A percentile compares a stretch with the other conserved stretches of the same genome.
These are phyloP conservation scores for Quercus robur DNA, from an alignment of 306 rosid species.

Conservation along the genomic window DNA sequence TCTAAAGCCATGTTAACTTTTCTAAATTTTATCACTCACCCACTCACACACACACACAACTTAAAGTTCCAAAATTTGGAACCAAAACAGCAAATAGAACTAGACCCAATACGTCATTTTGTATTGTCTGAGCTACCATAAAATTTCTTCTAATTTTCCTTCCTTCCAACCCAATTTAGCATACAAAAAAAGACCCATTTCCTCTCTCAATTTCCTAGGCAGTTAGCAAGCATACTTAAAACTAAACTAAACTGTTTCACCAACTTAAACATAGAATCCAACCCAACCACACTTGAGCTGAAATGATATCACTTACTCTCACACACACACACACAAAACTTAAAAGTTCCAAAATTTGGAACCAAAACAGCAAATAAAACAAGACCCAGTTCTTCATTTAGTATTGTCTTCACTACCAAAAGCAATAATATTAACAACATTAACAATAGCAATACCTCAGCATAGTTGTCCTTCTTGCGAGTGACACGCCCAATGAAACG, in stretches of 20 bases:
- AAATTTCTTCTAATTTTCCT: not conserved
- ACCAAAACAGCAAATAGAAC: not conserved
- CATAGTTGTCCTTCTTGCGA: constrained; percentile 75
- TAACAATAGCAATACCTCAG: constrained; percentile 44
- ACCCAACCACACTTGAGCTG: not conserved
- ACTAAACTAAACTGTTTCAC: not conserved
- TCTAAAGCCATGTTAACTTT: not conserved
- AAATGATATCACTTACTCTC: not conserved
- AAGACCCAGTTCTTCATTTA: not conserved
- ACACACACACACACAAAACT: not conserved
- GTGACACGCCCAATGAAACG: constrained; percentile 86
- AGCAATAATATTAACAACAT: no score
- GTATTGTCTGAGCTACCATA: not conserved
- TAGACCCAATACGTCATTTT: no score
- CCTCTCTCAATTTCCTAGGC: not conserved
- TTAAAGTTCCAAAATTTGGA: no score
- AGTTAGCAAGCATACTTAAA: not conserved
- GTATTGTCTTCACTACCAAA: no score
- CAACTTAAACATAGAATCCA: not conserved
- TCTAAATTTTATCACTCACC: not conserved
- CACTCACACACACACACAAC: no score
- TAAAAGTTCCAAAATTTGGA: not conserved
- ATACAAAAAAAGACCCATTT: not conserved
- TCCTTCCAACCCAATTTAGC: not conserved
- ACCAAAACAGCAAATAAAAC: not conserved